Conservation (phyloP, 2,329 filamentous ascomycete species). For the Bertia moriformis region DNA sequence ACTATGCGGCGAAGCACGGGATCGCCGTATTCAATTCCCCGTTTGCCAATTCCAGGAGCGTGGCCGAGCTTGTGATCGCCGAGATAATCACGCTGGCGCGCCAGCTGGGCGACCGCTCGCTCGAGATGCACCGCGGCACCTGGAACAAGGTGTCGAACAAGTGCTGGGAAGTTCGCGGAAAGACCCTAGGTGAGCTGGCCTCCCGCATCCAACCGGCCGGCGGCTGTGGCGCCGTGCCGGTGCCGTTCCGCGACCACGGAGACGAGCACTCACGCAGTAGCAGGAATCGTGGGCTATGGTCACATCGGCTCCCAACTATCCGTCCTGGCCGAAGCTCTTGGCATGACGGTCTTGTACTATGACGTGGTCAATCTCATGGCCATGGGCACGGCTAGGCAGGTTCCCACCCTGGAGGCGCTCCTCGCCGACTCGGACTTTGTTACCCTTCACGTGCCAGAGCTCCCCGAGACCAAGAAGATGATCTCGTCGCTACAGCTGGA, state of each 20-base stretch:
- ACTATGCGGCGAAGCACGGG: constrained; percentile 67
- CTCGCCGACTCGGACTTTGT: constrained; percentile 77
- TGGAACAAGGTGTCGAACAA: constrained; percentile 97
- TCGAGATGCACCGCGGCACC: constrained; percentile 80
- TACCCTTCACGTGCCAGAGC: constrained; percentile 84
- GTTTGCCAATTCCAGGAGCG: constrained; percentile 93
- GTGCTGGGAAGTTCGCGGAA: constrained; percentile 97
- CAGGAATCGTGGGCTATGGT: constrained; percentile 85
- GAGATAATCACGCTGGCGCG: constrained; percentile 86
- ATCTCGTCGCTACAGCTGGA: constrained; percentile 67
- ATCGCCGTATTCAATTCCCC: constrained; percentile 99
- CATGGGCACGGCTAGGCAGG: constrained; percentile 73
- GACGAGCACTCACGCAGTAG: neutral
- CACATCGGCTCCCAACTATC: constrained; percentile 95
- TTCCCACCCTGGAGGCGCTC: constrained; percentile 62
- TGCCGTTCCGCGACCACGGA: constrained; percentile 1
- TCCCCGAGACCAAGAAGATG: constrained; percentile 84
- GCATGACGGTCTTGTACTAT: constrained; percentile 95
- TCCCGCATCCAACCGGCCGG: no score
- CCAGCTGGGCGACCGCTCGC: constrained; percentile 83
- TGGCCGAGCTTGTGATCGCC: constrained; percentile 86
- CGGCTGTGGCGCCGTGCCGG: no score
- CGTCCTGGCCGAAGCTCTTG: constrained; percentile 90
- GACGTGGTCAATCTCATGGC: constrained; percentile 91
- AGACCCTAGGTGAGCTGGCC: constrained; percentile 64